These are phyloP conservation scores for Colletotrichum sp. DNA, from an alignment of 2,329 filamentous ascomycete genomes.

Conservation along the genomic window DNA sequence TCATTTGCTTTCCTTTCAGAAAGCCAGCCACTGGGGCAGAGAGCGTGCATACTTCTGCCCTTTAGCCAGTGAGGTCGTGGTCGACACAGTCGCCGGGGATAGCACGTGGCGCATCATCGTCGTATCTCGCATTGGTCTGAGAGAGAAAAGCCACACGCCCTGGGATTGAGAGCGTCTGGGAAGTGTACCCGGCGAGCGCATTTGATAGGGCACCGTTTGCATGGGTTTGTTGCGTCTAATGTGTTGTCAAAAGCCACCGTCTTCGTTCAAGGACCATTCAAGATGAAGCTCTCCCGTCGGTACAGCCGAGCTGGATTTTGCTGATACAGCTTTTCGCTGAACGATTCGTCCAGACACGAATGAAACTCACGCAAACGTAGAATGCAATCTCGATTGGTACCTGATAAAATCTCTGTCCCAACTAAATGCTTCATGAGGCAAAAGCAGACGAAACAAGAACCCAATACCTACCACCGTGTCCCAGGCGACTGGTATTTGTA, in stretches of 20 bases:
- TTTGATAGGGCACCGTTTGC: background rate
- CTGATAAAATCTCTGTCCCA: background rate
- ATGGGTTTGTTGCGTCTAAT: background rate
- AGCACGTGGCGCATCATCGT: background rate
- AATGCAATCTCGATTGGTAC: background rate
- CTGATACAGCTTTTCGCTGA: background rate
- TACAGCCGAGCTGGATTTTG: background rate
- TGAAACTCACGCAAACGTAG: background rate
- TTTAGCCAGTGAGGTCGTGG: background rate
- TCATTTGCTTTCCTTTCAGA: background rate
- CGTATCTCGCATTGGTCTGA: background rate
- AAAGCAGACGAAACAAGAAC: background rate
- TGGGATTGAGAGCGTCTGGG: background rate
- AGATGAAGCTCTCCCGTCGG: background rate
- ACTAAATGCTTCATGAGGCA: slow-evolving; percentile 6
- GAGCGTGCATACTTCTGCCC: background rate
- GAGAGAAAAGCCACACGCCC: background rate
- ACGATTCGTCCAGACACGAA: background rate
- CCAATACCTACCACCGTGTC: background rate
- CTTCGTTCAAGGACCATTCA: background rate
- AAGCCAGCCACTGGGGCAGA: background rate
- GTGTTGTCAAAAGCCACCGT: background rate
- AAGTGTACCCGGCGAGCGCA: background rate
- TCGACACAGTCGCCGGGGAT: background rate
- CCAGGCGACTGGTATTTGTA: background rate